Evolutionary conservation across 345 rosid genomes (phyloP).

Genomic region (Hevea brasiliensis): DNA sequence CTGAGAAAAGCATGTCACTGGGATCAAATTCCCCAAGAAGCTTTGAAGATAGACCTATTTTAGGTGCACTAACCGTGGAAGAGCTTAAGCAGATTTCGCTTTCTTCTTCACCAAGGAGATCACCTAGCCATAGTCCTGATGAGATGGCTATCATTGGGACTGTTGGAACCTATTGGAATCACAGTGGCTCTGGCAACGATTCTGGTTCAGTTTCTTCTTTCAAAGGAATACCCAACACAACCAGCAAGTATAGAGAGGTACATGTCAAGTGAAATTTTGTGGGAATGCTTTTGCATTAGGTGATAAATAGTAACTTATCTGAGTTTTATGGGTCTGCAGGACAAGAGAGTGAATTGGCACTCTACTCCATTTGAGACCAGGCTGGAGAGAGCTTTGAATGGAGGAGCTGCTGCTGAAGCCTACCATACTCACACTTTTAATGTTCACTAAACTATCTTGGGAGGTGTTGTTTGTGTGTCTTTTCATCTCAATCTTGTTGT

Average conservation of each 20-base stretch:
- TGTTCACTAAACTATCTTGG: not conserved
- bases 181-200: conserved; percentile 36
- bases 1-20: conserved; percentile 40
- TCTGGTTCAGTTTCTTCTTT: conserved; percentile 51
- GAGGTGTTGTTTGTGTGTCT: not conserved
- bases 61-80: conserved; percentile 82
- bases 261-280: conserved; percentile 16
- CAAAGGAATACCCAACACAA: conserved; percentile 89
- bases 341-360: conserved; percentile 83
- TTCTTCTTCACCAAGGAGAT: conserved; percentile 67
- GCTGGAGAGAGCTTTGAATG: conserved; percentile 86
- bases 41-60: conserved; percentile 79
- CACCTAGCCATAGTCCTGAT: conserved; percentile 78
- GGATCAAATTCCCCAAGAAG: conserved; percentile 51
- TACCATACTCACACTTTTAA: not conserved
- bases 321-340: conserved; percentile 53
- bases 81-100: conserved; percentile 79
- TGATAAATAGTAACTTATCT: conserved; percentile 11
- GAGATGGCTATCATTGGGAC: conserved; percentile 84
- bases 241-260: conserved; percentile 96
- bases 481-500: not conserved
- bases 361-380: conserved; percentile 90
- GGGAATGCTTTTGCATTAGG: conserved; percentile 1
- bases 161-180: conserved; percentile 81
- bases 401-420: conserved; percentile 21